Base-by-base conservation (phyloP, 139 green algal genomes). In the Chlorella vulgaris region DNA sequence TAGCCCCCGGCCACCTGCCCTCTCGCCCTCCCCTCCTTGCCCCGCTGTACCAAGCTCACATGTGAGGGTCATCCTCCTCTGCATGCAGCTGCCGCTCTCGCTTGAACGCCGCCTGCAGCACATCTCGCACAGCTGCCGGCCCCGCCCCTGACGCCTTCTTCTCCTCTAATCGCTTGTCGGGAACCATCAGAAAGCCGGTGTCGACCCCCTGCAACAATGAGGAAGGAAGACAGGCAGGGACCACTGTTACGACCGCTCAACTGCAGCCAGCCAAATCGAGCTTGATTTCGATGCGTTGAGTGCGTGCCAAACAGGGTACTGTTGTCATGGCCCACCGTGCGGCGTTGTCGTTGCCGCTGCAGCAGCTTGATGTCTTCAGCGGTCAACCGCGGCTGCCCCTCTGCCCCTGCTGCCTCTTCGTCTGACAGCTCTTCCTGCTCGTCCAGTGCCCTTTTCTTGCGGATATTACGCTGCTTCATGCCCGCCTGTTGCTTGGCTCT, bases 331-430 rank as follows among this genome's bases (percentile, higher is more conserved):
- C 36, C n/a, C 58, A 85, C 88, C 71, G 81, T 86, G 13, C 42
- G 47, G 4, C 90, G 81, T 70, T 88, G 89, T 7, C 91, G 86
- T 76, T 90, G 88, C 66, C 87, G 89, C 55, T 95, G 91, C 74
- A 95, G 55, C 24, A 93, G 81, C 74, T 88, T 91, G 36, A 90
- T 83, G 21, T 93, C 91, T 42, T 94, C 81, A 10, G 69, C 67
- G 21, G 51, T 81, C 26, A 87, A 42, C 31, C 39, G 40, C 39
- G 10, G 47, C 26, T 65, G 55, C 18, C 21, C 55, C 21, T 65
- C 55, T 28, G 5, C 18, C 15, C 6, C 21, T 10, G 50, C 60
- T 2, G 61, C 74, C 60, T 83, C 58, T 18, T 74, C 85, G 2
- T 81, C 78, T 29, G 50, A 50, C 36, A 62, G 13, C 43, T 81